Percentiles rank a stretch among this genome's conserved stretches.
Evolutionary conservation across 805 yeast species (phyloP).

Genomic region (Komagataella ulmi): DNA sequence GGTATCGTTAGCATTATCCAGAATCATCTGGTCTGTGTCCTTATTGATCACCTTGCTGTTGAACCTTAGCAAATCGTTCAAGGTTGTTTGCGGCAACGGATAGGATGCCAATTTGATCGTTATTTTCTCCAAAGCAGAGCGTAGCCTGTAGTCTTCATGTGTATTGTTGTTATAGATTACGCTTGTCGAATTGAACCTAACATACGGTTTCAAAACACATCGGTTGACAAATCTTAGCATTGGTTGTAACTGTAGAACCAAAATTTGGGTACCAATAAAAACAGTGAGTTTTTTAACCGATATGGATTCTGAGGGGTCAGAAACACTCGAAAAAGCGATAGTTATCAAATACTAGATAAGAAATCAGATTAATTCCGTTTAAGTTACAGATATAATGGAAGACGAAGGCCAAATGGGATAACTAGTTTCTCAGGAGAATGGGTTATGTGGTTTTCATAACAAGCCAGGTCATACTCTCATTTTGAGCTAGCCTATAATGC

Average conservation of each 20-base stretch:
- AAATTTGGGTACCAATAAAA: background rate
- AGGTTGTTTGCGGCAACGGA: slow-evolving; percentile 38
- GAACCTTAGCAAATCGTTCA: slow-evolving; percentile 34
- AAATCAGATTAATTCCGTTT: too few relatives aligned
- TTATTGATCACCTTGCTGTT: slow-evolving; percentile 17
- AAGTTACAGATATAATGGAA: too few relatives aligned
- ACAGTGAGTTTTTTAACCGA: background rate
- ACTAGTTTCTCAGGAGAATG: too few relatives aligned
- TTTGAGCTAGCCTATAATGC: too few relatives aligned
- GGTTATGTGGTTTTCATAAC: too few relatives aligned
- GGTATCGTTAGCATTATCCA: slow-evolving; percentile 39
- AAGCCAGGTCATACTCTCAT: too few relatives aligned
- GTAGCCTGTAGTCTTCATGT: slow-evolving; percentile 27
- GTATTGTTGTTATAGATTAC: background rate
- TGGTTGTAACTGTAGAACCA: background rate
- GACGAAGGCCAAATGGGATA: too few relatives aligned
- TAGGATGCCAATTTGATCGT: slow-evolving; percentile 42
- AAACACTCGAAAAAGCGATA: background rate
- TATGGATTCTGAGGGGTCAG: background rate
- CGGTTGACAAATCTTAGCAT: background rate
- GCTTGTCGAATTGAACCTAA: background rate
- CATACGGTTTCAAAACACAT: background rate
- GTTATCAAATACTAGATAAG: background rate
- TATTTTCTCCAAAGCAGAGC: slow-evolving; percentile 45
- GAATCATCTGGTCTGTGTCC: slow-evolving; percentile 18